phyloP scores from a whole-genome alignment of 768 basidiomycete species.

The Lactifluus piperatus region DNA sequence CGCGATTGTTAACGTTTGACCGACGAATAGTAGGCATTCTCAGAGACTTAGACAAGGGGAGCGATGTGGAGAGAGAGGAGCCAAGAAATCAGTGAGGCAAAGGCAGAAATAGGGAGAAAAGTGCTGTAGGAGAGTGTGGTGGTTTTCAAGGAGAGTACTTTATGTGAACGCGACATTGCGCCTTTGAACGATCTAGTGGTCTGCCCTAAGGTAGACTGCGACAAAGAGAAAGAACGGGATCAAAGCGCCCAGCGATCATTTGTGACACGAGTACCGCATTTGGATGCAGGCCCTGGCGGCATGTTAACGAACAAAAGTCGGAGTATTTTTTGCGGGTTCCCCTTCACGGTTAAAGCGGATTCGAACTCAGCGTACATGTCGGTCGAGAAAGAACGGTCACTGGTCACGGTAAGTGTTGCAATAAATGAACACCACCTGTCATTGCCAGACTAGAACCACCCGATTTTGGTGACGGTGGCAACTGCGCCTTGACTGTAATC shows the following conservation, averaged over 20 bases:
- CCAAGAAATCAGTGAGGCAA: not conserved
- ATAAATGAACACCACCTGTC: not conserved
- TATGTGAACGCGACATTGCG: not conserved
- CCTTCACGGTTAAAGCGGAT: not conserved
- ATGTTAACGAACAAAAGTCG: constrained; percentile 5
- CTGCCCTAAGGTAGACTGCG: not conserved
- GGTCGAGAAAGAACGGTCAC: not conserved
- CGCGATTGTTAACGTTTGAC: not conserved
- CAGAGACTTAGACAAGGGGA: not conserved
- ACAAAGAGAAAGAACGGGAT: constrained; percentile 9
- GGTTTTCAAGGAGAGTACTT: not conserved
- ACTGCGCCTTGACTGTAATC: too few species aligned
- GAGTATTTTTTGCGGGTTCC: not conserved
- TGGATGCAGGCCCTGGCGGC: not conserved
- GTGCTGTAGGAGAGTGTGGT: not conserved
- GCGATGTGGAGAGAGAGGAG: not conserved
- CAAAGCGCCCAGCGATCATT: not conserved
- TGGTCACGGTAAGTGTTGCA: not conserved
- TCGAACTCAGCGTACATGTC: constrained; percentile 12
- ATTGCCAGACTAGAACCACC: too few species aligned
- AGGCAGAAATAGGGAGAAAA: not conserved
- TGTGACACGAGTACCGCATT: constrained; percentile 1
- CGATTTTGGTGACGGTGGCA: too few species aligned
- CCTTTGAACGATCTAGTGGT: constrained; percentile 2
- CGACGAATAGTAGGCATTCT: not conserved